phyloP scores from a whole-genome alignment of 2,329 filamentous ascomycete species.

The Fusarium temperatum region DNA sequence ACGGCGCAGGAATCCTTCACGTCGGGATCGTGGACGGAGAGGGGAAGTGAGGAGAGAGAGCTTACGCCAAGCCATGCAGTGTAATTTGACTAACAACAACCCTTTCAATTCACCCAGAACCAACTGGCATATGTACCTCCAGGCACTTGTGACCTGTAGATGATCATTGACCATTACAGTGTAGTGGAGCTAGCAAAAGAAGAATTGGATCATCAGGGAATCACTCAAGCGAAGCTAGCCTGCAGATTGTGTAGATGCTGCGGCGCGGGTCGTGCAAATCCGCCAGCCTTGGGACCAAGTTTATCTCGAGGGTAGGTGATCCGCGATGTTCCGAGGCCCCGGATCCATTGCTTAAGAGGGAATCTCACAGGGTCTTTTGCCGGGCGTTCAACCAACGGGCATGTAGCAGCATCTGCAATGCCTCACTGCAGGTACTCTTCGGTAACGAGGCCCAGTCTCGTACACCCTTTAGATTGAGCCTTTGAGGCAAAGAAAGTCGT shows the following conservation, averaged over 20 bases:
- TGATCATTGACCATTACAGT: background rate
- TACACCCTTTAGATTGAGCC: background rate
- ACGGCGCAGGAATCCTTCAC: background rate
- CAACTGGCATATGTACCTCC: background rate
- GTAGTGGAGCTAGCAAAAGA: background rate
- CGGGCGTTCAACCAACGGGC: background rate
- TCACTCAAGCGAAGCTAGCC: too few relatives aligned
- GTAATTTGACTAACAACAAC: background rate
- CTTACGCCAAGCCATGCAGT: constrained; percentile 15
- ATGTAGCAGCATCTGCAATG: background rate
- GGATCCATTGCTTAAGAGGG: background rate
- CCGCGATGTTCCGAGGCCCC: background rate
- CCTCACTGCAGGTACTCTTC: background rate
- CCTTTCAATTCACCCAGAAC: background rate
- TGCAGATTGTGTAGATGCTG: background rate
- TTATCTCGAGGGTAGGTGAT: background rate
- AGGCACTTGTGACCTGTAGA: background rate
- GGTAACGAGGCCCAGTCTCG: background rate
- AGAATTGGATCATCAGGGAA: background rate
- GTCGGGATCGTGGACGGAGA: constrained; percentile 6
- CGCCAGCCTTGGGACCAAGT: background rate
- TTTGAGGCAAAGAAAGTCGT: background rate
- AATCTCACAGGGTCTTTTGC: background rate
- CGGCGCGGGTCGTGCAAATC: background rate
- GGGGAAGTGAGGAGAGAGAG: constrained; percentile 8